These are phyloP conservation scores for Cercospora canescens DNA, from an alignment of 2,329 filamentous ascomycete species.

Conservation along the genomic window DNA sequence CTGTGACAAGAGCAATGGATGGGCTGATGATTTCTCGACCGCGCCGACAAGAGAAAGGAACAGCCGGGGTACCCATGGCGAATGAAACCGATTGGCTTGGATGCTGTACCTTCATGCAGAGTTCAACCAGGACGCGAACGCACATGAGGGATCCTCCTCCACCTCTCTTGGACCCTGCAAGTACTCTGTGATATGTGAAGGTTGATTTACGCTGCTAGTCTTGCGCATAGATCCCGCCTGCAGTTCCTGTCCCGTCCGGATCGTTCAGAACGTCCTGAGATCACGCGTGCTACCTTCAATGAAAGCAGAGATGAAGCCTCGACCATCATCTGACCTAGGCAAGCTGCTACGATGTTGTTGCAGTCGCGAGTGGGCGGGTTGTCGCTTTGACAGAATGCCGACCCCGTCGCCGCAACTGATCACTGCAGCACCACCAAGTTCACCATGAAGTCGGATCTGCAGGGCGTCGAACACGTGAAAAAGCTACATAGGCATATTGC, in stretches of 20 bases:
- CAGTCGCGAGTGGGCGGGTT: neutral
- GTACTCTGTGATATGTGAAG: neutral
- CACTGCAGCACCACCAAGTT: neutral
- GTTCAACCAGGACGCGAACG: neutral
- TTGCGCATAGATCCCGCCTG: neutral
- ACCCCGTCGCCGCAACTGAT: neutral
- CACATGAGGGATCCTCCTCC: neutral
- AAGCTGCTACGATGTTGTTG: neutral
- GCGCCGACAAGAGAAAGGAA: neutral
- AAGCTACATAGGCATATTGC: neutral
- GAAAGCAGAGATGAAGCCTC: neutral
- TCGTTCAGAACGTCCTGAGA: neutral
- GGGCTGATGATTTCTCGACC: neutral
- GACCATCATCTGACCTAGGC: neutral
- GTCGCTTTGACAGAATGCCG: neutral
- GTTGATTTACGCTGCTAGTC: neutral
- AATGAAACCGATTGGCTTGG: neutral
- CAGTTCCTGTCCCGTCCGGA: neutral
- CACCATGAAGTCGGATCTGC: neutral
- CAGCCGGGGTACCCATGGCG: neutral
- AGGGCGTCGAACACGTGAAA: neutral
- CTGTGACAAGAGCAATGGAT: neutral
- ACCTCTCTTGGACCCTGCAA: neutral
- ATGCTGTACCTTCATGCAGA: neutral
- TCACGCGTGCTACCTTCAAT: neutral